Conservation (phyloP, 176 grass and related monocot genomes). For the Ensete ventricosum region DNA sequence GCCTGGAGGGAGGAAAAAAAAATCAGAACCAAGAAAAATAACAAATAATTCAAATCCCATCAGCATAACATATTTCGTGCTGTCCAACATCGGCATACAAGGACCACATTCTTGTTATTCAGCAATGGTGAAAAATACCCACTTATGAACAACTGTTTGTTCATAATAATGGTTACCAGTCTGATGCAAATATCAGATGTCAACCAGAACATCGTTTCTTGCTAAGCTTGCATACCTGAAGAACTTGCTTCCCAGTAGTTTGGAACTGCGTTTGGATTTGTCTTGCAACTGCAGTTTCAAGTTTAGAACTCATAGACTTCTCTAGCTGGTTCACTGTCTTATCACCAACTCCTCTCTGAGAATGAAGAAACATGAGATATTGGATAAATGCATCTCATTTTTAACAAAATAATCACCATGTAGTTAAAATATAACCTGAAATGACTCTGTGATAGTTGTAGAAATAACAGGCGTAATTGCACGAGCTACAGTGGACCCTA, state of each 20-base stretch:
- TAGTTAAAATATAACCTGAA: constrained; percentile 55
- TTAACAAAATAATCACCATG: neutral
- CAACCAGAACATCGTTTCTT: neutral
- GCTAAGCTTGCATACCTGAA: constrained; percentile 52
- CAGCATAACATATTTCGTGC: neutral
- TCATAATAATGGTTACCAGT: neutral
- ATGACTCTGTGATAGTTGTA: constrained; percentile 68
- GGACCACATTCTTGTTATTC: too few relatives aligned
- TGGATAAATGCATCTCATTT: neutral
- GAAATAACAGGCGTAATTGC: constrained; percentile 55
- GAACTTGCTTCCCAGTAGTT: constrained; percentile 57
- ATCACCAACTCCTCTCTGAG: constrained; percentile 75
- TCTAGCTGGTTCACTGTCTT: constrained; percentile 83
- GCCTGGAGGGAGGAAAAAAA: neutral
- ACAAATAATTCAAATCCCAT: neutral
- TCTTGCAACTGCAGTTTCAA: constrained; percentile 65
- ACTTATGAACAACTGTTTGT: neutral
- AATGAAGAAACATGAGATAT: constrained; percentile 1
- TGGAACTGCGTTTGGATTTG: constrained; percentile 89
- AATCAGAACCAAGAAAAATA: neutral
- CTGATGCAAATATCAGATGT: neutral
- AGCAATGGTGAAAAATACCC: neutral
- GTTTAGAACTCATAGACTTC: constrained; percentile 63
- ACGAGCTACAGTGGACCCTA: constrained; percentile 60
- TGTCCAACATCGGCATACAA: too few relatives aligned